Evolutionary conservation across 2,329 filamentous ascomycete species (phyloP).

Genomic region (Coniochaeta hoffmannii): DNA sequence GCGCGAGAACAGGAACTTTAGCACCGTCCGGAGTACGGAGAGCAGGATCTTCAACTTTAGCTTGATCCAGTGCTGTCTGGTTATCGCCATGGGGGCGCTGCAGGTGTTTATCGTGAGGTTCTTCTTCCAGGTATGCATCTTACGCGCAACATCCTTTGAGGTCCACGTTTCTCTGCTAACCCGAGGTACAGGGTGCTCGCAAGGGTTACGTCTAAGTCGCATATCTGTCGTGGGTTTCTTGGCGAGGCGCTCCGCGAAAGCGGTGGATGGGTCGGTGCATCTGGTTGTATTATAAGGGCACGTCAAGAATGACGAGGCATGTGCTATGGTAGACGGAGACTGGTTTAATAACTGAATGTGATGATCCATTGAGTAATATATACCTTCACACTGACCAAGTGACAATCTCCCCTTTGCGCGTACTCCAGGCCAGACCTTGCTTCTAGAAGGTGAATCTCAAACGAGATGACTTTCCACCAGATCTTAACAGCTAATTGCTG

Average conservation of each 20-base stretch:
- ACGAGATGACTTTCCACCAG: no score
- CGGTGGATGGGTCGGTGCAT: background rate
- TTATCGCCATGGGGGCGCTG: slow-evolving; percentile 88
- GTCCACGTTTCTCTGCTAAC: slow-evolving; percentile 9
- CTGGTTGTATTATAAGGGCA: slow-evolving; percentile 3
- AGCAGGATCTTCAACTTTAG: slow-evolving; percentile 95
- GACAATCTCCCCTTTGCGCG: background rate
- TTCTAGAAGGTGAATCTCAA: no score
- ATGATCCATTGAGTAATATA: background rate
- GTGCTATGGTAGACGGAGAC: background rate
- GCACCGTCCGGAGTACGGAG: slow-evolving; percentile 94
- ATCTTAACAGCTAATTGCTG: no score
- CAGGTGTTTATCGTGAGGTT: slow-evolving; percentile 97
- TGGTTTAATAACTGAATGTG: background rate
- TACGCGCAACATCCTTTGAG: background rate
- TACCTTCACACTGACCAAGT: background rate
- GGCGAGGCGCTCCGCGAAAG: slow-evolving; percentile 12
- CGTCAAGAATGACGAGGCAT: background rate
- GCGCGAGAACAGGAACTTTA: slow-evolving; percentile 97
- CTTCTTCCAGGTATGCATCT: slow-evolving; percentile 83
- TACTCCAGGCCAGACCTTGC: no score
- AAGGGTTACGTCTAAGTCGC: slow-evolving; percentile 59
- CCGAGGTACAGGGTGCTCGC: slow-evolving; percentile 45
- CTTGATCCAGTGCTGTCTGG: slow-evolving; percentile 83
- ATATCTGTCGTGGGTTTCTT: slow-evolving; percentile 4